Base-by-base conservation (phyloP, 2,329 filamentous ascomycete species). In the Lomentospora prolificans region DNA sequence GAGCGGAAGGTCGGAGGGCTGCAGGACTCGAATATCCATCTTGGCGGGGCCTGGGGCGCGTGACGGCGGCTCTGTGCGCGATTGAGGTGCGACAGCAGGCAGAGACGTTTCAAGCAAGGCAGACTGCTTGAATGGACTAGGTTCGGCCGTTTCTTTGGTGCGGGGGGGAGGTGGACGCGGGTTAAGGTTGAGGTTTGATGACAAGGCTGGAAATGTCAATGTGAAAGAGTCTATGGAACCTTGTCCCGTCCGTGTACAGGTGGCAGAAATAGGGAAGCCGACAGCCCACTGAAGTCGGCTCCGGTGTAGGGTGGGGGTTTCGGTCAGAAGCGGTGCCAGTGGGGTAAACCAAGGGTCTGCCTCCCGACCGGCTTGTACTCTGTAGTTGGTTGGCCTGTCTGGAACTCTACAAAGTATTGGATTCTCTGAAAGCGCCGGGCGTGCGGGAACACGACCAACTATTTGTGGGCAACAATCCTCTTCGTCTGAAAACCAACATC, bases 11-110 rank as follows among this genome's bases (percentile, higher is more conserved):
- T 95, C 89, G 60, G 84, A 87, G 61, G 89, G 78, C 62, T 83
- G 86, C 63, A 99, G 84, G 61, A 94, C 77, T 61, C 92, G 87
- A 73, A 99, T 95, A 75, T 95, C 89, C 89, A 95, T 97, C 71
- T 59, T 73, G 72, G 61, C 51, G 51, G 12, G 17, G 17, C 22
- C 4, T 51, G 25, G 12, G 3, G 25, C 17, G 33, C 25, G 31
- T 31, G 30, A 55, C 5, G 31, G 51, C 25, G 48, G 48, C 25
- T 33, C n/a, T 6, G 12, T 19, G 4, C 36, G 12, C n/a, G 22
- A 12, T 41, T 53, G 39, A 19, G 30, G 41, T 24, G 19, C 25
- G 33, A 22, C 30, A 51, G 46, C 27, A 56, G 50, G 25, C 24
- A 46, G 31, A 55, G 19, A 46, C 10, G 56, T n/a, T n/a, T n/a